phyloP scores from a whole-genome alignment of 2,329 filamentous ascomycete species.

The Xylariaceae sp. region DNA sequence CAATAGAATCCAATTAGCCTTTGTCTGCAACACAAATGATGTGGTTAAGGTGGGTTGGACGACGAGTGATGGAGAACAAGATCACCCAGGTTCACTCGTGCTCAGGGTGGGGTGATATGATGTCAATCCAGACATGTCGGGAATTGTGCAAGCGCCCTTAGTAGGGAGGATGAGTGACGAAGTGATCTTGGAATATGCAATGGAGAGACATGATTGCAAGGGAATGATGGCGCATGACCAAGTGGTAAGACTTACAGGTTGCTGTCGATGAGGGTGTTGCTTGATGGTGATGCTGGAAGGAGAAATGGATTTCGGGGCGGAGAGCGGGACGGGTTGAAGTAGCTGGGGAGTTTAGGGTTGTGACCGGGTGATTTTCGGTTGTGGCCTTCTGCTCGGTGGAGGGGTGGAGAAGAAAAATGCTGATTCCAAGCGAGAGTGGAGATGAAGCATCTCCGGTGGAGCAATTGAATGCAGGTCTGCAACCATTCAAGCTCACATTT shows the following conservation, averaged over 20 bases:
- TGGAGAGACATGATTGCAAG: too few relatives aligned
- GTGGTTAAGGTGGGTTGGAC: conserved; percentile 3
- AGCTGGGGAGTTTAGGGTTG: conserved; percentile 28
- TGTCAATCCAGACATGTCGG: too few relatives aligned
- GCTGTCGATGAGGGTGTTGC: conserved; percentile 32
- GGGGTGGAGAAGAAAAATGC: too few relatives aligned
- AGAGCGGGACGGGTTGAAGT: conserved; percentile 26
- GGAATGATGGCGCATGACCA: too few relatives aligned
- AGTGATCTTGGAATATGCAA: background rate
- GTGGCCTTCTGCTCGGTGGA: conserved; percentile 8
- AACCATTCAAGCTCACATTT: too few relatives aligned
- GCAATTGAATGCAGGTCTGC: too few relatives aligned
- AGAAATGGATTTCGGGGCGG: conserved; percentile 21
- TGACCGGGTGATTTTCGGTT: conserved; percentile 28
- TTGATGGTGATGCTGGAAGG: conserved; percentile 29
- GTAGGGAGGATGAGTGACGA: too few relatives aligned
- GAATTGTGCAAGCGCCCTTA: too few relatives aligned
- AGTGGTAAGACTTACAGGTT: conserved; percentile 24
- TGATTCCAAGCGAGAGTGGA: too few relatives aligned
- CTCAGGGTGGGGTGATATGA: conserved; percentile 11
- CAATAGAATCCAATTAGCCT: conserved; percentile 15
- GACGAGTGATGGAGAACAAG: conserved; percentile 9
- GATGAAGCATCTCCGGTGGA: too few relatives aligned
- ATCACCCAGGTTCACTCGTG: too few relatives aligned
- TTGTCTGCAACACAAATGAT: background rate